Base-by-base conservation (phyloP, 106 monocot species). In the Vanilla planifolia region DNA sequence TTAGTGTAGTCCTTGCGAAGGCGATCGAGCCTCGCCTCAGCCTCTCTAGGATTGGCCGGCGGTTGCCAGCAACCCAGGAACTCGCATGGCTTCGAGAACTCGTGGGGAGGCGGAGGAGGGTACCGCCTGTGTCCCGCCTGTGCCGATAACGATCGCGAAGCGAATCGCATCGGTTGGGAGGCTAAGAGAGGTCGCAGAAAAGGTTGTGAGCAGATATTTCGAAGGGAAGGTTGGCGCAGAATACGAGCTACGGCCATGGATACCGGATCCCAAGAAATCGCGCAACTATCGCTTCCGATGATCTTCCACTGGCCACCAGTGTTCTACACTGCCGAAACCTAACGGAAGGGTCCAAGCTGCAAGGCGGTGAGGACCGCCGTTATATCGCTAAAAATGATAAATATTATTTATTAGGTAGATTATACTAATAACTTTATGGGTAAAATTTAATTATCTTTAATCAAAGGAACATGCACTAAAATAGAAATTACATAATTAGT, bases 11-110 rank as follows among this genome's bases (percentile, higher is more conserved):
- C 83, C 67, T 71, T 59, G 33, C 86, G 74, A 16, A 92, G 75
- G n/a, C 65, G 45, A 25, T 77, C 73, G 10, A 98, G 82, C 60
- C 75, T 62, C 43, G 74, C 74, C 66, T 62, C 57, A 29, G 92
- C 98, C 60, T 77, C 88, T 66, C 70, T 34, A 0, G 98, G 98
- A 46, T 79, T 71, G 13, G 27, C 33, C 2, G 66, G 35, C 15
- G 84, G 72, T 30, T 71, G 67, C 98, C 98, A 98, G 74, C 80
- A 88, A 8, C 85, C 92, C 7, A 98, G 69, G 61, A 67, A 85
- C 3, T 44, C 69, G 51, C 72, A 75, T 0, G 82, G 79, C 19
- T 48, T 59, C 6, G 74, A 60, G 69, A 82, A 77, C 20, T 98
- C 88, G 67, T 88, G 89, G 7, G 57, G 57, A 36, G 57, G 57